These are phyloP conservation scores for Schizophyllum commune DNA, from an alignment of 1,284 basidiomycete genomes.

Conservation along the genomic window DNA sequence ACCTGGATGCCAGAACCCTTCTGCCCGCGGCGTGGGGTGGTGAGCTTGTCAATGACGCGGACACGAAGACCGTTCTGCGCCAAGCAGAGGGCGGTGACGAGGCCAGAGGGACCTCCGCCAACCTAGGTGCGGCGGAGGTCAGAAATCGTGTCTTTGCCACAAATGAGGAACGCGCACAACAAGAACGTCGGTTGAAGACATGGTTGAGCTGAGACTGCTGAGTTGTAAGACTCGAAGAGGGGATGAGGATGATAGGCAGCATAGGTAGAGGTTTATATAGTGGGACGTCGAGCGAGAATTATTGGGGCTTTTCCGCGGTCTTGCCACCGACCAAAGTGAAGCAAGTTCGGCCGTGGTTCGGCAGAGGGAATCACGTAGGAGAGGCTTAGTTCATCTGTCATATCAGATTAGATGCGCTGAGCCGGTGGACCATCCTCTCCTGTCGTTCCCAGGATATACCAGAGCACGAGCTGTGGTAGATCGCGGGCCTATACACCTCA, in stretches of 20 bases:
- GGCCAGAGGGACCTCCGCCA: constrained; percentile 32
- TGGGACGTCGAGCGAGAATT: too few species aligned
- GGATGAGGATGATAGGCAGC: background rate
- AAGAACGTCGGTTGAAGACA: background rate
- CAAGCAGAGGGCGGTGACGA: constrained; percentile 28
- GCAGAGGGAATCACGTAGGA: too few species aligned
- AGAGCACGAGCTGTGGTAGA: too few species aligned
- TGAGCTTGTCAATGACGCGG: constrained; percentile 31
- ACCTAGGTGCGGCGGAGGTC: constrained; percentile 9
- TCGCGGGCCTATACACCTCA: too few species aligned
- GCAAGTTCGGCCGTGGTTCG: too few species aligned
- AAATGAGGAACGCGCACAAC: background rate
- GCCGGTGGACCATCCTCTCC: too few species aligned
- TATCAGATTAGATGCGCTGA: too few species aligned
- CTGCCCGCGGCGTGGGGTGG: constrained; percentile 23
- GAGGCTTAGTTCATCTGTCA: too few species aligned
- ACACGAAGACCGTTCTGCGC: constrained; percentile 30
- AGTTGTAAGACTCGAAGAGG: background rate
- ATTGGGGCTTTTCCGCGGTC: too few species aligned
- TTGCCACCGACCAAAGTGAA: too few species aligned
- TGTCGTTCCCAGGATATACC: too few species aligned
- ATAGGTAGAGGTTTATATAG: too few species aligned
- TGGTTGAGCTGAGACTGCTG: background rate
- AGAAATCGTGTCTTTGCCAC: background rate
- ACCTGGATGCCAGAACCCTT: constrained; percentile 31